Base-by-base conservation (phyloP, 1,284 basidiomycete genomes). In the Phylloboletellus chloephorus region DNA sequence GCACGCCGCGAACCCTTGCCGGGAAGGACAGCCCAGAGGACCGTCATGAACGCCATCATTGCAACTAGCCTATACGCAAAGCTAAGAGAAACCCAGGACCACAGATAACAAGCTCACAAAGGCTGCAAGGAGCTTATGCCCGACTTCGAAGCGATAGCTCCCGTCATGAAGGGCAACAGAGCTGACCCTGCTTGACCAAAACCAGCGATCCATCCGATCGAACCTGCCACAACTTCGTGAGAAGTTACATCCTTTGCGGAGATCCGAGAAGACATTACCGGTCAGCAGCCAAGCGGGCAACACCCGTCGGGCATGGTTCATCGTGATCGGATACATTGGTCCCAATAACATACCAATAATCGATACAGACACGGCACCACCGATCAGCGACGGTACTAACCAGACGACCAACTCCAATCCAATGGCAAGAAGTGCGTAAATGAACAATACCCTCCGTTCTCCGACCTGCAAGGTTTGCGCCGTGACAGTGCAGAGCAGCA, bases 371-470 rank as follows among this genome's bases (percentile, higher is more conserved):
- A 79, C 60, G 2, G 74, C 78, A 29, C 66, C 67, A 25, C 67
- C 69, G 17, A 78, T 61, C 28, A 81, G 59, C 3, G 68, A 72
- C 0, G 76, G 76, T 2, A 78, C 72, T 10, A 77, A 63, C 79
- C 79, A 81, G 22, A 82, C 62, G 22, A 77, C 59, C 36, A 82
- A 51, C 48, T 81, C 75, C 19, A 78, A 58, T 13, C 69, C 72
- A 10, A 73, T 66, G 16, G 66, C 58, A n/a, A 67, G 54, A 30
- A 57, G 0, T 1, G 59, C 48, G 4, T 61, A 65, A 17, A 61
- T 41, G n/a, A 59, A 65, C 10, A 65, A n/a, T 19, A 48, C 51
- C 21, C 45, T 55, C 15, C 53, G 43, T 42, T 65, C 63, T 24
- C 58, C 58, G 16, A 61, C 46, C 58, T 60, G n/a, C 23, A 30